Evolutionary conservation across 768 basidiomycete species (phyloP), one percentile per base, ranked within the genome.

Genomic region (Naematelia aurantialba): DNA sequence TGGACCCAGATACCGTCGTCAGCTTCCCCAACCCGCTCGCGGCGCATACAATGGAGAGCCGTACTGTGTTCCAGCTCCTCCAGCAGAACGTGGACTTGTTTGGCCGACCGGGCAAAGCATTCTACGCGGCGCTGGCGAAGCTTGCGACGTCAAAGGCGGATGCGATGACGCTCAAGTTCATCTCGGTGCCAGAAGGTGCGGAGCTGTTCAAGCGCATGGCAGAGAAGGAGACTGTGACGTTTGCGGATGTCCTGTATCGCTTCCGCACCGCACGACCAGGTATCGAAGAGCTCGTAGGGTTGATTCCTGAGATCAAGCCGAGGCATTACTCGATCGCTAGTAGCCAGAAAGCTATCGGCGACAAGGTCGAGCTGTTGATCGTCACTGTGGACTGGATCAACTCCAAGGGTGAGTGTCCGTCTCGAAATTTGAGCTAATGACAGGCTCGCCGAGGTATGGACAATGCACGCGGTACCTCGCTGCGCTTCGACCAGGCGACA

Each of bases 291-390:
- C 82, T 96, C 2, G 92, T 93, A 69, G 88, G 89, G 74, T 75
- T 96, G 68, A 81, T 97, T 46, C 93, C 91, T 0, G 91, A 96
- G 74, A 97, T 91, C 80, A 92, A 96, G 78, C 93, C 94, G 2
- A 83, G 96, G 62, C 96, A 98, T 78, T 99, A 99, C 78, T 94
- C 91, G 77, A 99, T 99, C 72, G 94, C 96, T 21, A 91, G 89
- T 66, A 85, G 91, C 30, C 94, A 98, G 78, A 89, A 88, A 70
- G 92, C 89, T 56, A 93, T 98, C 14, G 96, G 96, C 3, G 84
- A 98, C 73, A 84, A 89, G 57, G 92, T 99, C 5, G 94, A 99
- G 77, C 80, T 99, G 26, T 80, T 99, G 58, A 88, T 99, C 61
- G 96, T 99, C 31, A 93, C 91, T 1, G 93, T 98, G 30, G 92